Conservation (phyloP, 1,284 basidiomycete genomes). For the Leucoagaricus sp. region DNA sequence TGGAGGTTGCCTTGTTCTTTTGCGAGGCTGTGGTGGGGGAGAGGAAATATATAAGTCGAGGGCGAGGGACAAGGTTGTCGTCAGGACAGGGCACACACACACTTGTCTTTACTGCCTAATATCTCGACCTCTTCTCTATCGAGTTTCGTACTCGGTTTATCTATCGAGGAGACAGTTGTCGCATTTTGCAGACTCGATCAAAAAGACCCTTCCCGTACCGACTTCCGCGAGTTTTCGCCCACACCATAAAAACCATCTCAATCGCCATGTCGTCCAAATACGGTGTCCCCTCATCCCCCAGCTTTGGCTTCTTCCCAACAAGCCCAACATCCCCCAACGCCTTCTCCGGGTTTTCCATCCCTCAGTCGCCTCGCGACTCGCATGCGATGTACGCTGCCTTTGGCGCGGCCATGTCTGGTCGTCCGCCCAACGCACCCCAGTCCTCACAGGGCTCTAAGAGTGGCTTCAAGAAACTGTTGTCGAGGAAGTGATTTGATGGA, state of each 20-base stretch:
- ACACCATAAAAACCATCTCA: constrained; percentile 3
- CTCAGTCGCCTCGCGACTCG: constrained; percentile 62
- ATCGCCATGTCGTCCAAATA: constrained; percentile 24
- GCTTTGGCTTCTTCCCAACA: constrained; percentile 58
- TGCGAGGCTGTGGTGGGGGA: not conserved
- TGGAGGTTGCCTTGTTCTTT: constrained; percentile 34
- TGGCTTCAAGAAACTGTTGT: constrained; percentile 36
- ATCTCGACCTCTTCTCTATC: no score
- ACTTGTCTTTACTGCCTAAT: no score
- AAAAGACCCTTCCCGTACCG: not conserved
- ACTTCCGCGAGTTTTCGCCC: not conserved
- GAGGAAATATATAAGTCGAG: not conserved
- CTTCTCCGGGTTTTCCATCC: constrained; percentile 54
- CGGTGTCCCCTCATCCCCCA: constrained; percentile 49
- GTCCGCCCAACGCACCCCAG: constrained; percentile 29
- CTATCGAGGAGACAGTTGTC: not conserved
- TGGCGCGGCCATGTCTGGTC: constrained; percentile 33
- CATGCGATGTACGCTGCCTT: constrained; percentile 68
- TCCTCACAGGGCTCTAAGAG: constrained; percentile 20
- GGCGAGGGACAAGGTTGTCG: not conserved
- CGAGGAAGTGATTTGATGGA: constrained; percentile 14
- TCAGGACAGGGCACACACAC: not conserved
- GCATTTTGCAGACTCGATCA: no score
- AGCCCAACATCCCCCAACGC: constrained; percentile 61
- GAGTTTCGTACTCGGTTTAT: not conserved